These are phyloP conservation scores for Macadamia integrifolia DNA, from an alignment of 164 flowering plant genomes.

Conservation along the genomic window DNA sequence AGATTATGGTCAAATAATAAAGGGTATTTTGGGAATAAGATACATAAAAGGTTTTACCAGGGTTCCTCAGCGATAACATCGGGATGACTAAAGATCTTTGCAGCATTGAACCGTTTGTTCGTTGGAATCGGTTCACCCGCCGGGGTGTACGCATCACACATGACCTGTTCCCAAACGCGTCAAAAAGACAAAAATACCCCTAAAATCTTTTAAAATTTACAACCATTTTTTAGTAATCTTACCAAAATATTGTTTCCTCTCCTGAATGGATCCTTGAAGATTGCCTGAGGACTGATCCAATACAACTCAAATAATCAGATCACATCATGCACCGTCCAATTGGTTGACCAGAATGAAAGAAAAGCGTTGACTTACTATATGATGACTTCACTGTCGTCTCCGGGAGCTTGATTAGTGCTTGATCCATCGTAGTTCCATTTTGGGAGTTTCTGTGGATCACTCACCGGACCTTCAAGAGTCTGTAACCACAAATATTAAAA, in stretches of 20 bases:
- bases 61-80: conserved; percentile 43
- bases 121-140: conserved; percentile 56
- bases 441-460: conserved; percentile 53
- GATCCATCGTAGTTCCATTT: conserved; percentile 99
- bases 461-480: conserved; percentile 18
- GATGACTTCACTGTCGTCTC: conserved; percentile 94
- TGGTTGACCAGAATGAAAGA: background rate
- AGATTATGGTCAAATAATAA: no score
- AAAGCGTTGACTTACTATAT: conserved; percentile 52
- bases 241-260: conserved; percentile 42
- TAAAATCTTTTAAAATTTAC: background rate
- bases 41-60: conserved; percentile 26
- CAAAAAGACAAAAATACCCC: background rate
- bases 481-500: background rate
- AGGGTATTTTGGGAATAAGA: no score
- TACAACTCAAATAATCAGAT: background rate
- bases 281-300: conserved; percentile 47
- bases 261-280: conserved; percentile 56
- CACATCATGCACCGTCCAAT: background rate
- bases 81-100: conserved; percentile 48
- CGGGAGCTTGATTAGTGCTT: conserved; percentile 95
- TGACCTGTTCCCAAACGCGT: conserved; percentile 28
- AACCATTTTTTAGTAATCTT: background rate
- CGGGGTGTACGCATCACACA: conserved; percentile 65
- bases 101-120: conserved; percentile 50